phyloP scores from a whole-genome alignment of 2,329 filamentous ascomycete genomes.

The Cladophialophora chaetospira region DNA sequence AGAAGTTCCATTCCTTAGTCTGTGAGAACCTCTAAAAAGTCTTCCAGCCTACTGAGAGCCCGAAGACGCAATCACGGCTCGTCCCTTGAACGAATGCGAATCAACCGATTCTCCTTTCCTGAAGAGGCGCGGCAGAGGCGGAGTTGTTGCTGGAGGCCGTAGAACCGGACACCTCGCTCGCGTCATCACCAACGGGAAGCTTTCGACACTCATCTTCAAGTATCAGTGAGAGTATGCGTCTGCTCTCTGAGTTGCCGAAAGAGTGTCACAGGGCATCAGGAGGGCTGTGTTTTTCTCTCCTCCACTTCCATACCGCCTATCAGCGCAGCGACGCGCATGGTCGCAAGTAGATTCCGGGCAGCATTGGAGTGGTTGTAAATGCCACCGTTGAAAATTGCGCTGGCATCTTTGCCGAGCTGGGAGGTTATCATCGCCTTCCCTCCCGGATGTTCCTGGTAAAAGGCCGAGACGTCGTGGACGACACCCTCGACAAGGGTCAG shows the following conservation, averaged over 20 bases:
- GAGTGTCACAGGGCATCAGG: not conserved
- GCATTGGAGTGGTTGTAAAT: conserved; percentile 88
- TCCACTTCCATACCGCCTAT: conserved; percentile 86
- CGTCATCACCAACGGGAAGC: too few relatives aligned
- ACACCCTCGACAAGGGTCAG: conserved; percentile 79
- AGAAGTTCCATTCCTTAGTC: too few relatives aligned
- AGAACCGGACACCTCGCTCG: too few relatives aligned
- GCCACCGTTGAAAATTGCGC: conserved; percentile 90
- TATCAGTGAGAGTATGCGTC: too few relatives aligned
- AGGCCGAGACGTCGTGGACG: conserved; percentile 79
- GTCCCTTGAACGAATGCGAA: too few relatives aligned
- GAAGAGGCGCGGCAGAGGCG: too few relatives aligned
- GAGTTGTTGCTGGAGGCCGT: too few relatives aligned
- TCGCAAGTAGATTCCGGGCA: conserved; percentile 82
- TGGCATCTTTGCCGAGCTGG: conserved; percentile 82
- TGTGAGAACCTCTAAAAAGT: too few relatives aligned
- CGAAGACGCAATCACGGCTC: too few relatives aligned
- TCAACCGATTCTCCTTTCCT: too few relatives aligned
- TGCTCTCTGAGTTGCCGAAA: not conserved
- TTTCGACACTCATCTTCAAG: too few relatives aligned
- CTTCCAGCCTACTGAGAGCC: too few relatives aligned
- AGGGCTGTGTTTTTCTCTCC: not conserved
- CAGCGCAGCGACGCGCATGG: conserved; percentile 86
- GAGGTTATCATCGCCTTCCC: conserved; percentile 82
- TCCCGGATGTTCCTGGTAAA: conserved; percentile 86